phyloP scores from a whole-genome alignment of 2,329 filamentous ascomycete genomes.

The Ustulina deusta region DNA sequence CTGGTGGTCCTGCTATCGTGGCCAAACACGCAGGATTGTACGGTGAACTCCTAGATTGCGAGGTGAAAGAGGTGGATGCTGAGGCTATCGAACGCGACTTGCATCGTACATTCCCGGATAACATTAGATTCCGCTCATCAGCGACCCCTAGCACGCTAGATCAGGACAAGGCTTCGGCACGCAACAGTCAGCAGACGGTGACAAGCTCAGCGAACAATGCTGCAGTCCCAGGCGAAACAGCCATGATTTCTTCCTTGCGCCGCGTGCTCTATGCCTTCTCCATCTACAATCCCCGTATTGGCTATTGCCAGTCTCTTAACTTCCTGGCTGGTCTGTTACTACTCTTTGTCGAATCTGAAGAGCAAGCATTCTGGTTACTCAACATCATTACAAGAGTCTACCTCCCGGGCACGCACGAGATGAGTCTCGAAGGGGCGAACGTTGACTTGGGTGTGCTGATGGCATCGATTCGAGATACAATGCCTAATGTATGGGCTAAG shows the following conservation, averaged over 20 bases:
- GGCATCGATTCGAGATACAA: slow-evolving; percentile 82
- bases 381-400: slow-evolving; percentile 92
- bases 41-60: slow-evolving; percentile 72
- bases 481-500: slow-evolving; percentile 87
- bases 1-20: slow-evolving; percentile 84
- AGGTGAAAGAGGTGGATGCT: slow-evolving; percentile 77
- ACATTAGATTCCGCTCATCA: slow-evolving; percentile 84
- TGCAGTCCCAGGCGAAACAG: slow-evolving; percentile 68
- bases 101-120: slow-evolving; percentile 94
- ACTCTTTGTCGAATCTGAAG: slow-evolving; percentile 87
- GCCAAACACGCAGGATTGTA: slow-evolving; percentile 83
- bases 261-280: slow-evolving; percentile 91
- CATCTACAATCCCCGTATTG: slow-evolving; percentile 89
- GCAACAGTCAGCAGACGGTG: slow-evolving; percentile 55
- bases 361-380: slow-evolving; percentile 92
- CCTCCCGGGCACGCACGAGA: slow-evolving; percentile 90
- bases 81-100: slow-evolving; percentile 95
- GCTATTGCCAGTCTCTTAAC: slow-evolving; percentile 96
- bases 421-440: slow-evolving; percentile 90
- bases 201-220: slow-evolving; percentile 46
- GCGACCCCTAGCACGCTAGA: slow-evolving; percentile 50
- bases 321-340: slow-evolving; percentile 92
- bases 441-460: slow-evolving; percentile 95
- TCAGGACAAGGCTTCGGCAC: slow-evolving; percentile 50
- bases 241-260: slow-evolving; percentile 83